Conservation (phyloP, 2,329 filamentous ascomycete species). For the Cladophialophora chaetospira region DNA sequence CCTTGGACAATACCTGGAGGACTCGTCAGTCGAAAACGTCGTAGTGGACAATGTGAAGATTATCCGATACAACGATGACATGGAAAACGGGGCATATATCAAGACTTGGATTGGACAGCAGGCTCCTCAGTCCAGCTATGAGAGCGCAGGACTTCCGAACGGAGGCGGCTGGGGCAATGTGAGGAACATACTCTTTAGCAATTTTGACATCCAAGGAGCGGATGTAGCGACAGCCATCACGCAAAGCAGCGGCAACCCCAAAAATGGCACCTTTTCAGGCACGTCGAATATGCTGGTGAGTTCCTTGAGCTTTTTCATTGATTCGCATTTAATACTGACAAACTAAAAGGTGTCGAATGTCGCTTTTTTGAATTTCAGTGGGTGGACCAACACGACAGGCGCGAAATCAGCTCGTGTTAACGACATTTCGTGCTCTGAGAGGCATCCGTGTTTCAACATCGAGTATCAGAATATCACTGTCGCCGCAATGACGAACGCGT, state of each 20-base stretch:
- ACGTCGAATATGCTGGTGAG: conserved; percentile 55
- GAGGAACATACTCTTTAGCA: conserved; percentile 53
- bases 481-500: not conserved
- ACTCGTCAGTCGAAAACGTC: conserved; percentile 55
- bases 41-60: conserved; percentile 51
- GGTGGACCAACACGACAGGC: not conserved
- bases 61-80: conserved; percentile 49
- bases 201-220: conserved; percentile 54
- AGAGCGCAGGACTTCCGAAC: conserved; percentile 51
- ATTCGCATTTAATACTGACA: not conserved
- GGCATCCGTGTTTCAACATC: not conserved
- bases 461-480: not conserved
- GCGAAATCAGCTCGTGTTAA: not conserved
- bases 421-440: not conserved
- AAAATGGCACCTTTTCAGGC: conserved; percentile 51
- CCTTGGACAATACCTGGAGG: conserved; percentile 59
- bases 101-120: conserved; percentile 59
- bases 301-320: not conserved
- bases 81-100: conserved; percentile 55
- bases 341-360: not conserved
- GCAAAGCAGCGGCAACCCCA: conserved; percentile 49
- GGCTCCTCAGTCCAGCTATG: conserved; percentile 51
- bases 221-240: conserved; percentile 48
- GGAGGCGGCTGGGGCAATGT: conserved; percentile 59
- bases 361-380: not conserved